These are phyloP conservation scores for Aspergillus carlsbadensis DNA, from an alignment of 495 filamentous ascomycete species.

Conservation along the genomic window DNA sequence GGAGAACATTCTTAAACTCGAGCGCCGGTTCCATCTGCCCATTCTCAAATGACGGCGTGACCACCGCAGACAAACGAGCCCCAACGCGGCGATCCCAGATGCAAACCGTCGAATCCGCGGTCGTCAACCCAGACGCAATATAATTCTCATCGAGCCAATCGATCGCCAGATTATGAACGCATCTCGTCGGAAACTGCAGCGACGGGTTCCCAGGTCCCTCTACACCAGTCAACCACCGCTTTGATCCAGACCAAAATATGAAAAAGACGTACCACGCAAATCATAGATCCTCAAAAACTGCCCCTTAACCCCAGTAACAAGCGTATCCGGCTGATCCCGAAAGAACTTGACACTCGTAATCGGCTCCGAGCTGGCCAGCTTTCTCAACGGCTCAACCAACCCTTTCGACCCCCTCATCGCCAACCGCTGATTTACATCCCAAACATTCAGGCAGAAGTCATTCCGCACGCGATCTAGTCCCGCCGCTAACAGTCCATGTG, in stretches of 20 bases:
- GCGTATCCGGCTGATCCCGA: conserved; percentile 73
- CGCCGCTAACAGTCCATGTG: conserved; percentile 73
- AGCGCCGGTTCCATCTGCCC: conserved; percentile 55
- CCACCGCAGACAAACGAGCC: conserved; percentile 43
- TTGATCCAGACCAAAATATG: conserved; percentile 9
- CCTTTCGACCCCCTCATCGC: conserved; percentile 42
- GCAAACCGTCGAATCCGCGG: conserved; percentile 67
- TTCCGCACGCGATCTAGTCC: conserved; percentile 89
- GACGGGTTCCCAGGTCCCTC: conserved; percentile 55
- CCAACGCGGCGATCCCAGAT: conserved; percentile 86
- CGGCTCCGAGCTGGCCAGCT: conserved; percentile 78
- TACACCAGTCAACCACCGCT: conserved; percentile 11
- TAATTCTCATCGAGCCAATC: conserved; percentile 91
- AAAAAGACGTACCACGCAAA: conserved; percentile 65
- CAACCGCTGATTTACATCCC: conserved; percentile 76
- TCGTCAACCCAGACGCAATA: conserved; percentile 80
- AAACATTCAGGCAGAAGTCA: conserved; percentile 90
- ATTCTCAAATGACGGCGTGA: conserved; percentile 31
- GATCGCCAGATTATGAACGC: conserved; percentile 87
- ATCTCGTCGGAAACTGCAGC: conserved; percentile 70
- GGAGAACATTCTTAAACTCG: conserved; percentile 64
- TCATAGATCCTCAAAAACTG: conserved; percentile 88
- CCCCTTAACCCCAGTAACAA: conserved; percentile 83
- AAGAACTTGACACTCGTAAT: conserved; percentile 94
- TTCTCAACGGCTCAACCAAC: conserved; percentile 60